A percentile compares a stretch with the other conserved stretches of the same genome.
Evolutionary conservation across 2,329 filamentous ascomycete genomes (phyloP).

Genomic region (Phaeophleospora eucalypticola): DNA sequence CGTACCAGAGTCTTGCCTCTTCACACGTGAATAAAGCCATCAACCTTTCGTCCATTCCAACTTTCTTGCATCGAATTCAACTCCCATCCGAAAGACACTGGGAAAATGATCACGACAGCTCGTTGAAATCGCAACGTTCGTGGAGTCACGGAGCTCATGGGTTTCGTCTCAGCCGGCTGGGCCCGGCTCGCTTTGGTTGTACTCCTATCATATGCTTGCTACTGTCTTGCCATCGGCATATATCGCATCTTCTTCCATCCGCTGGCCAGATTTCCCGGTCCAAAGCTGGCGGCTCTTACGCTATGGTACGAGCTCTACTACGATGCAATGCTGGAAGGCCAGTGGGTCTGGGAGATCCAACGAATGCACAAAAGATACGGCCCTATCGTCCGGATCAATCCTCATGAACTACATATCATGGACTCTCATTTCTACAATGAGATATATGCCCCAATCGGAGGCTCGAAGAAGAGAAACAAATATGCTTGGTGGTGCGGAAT

Average conservation of each 20-base stretch:
- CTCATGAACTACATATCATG: slow-evolving; percentile 12
- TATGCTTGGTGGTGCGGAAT: slow-evolving; percentile 3
- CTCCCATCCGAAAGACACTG: too few species aligned
- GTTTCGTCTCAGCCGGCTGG: too few species aligned
- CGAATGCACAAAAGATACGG: slow-evolving; percentile 13
- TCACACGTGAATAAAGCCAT: too few species aligned
- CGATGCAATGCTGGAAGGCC: slow-evolving; percentile 10
- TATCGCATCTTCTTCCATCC: slow-evolving; percentile 15
- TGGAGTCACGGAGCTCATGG: too few species aligned
- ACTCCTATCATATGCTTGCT: background rate
- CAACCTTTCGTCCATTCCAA: too few species aligned
- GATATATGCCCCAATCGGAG: slow-evolving; percentile 3
- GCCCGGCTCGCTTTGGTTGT: too few species aligned
- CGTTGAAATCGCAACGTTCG: too few species aligned
- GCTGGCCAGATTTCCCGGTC: slow-evolving; percentile 12
- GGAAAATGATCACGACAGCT: too few species aligned
- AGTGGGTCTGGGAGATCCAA: slow-evolving; percentile 7
- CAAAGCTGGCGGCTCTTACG: slow-evolving; percentile 8
- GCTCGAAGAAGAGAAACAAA: slow-evolving; percentile 4
- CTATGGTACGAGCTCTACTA: slow-evolving; percentile 16
- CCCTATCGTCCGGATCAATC: slow-evolving; percentile 14
- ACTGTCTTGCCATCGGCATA: background rate
- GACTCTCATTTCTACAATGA: slow-evolving; percentile 10
- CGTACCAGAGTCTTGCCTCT: too few species aligned
- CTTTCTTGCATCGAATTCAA: too few species aligned